A percentile compares a stretch with the other conserved stretches of the same genome.
Conservation (phyloP, 306 rosid species). For the Ceratonia siliqua region DNA sequence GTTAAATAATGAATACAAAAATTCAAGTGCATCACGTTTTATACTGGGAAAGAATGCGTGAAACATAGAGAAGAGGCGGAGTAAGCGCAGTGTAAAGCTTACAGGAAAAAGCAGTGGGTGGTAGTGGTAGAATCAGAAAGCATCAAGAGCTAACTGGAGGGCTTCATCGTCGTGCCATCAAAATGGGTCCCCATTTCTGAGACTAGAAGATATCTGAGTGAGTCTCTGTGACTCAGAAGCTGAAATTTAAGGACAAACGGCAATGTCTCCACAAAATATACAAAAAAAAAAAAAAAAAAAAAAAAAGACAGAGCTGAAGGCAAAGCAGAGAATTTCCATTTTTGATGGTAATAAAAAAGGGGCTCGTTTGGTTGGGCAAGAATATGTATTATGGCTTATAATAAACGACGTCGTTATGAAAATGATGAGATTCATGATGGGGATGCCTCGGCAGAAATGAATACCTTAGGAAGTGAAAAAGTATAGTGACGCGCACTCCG, state of each 20-base stretch:
- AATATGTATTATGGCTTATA: too few relatives aligned
- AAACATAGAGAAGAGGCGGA: slow-evolving; percentile 8
- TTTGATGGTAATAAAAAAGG: too few relatives aligned
- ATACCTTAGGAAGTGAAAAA: neutral
- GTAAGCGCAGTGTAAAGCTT: neutral
- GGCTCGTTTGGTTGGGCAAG: neutral
- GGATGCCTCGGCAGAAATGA: slow-evolving; percentile 38
- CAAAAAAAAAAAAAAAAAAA: neutral
- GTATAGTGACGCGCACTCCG: neutral
- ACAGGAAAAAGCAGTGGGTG: slow-evolving; percentile 22
- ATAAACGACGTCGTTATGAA: neutral
- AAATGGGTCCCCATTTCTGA: slow-evolving; percentile 27
- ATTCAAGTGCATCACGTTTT: neutral
- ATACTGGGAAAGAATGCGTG: neutral
- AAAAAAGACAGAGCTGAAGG: neutral
- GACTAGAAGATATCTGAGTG: slow-evolving; percentile 5
- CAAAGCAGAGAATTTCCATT: neutral
- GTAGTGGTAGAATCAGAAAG: slow-evolving; percentile 34
- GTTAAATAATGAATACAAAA: slow-evolving; percentile 9
- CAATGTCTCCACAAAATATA: neutral
- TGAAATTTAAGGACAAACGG: neutral
- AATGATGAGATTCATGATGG: slow-evolving; percentile 34
- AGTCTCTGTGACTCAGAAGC: neutral
- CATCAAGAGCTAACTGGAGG: slow-evolving; percentile 29
- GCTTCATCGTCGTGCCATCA: neutral